These are phyloP conservation scores for Phaseolus coccineus DNA, from an alignment of 331 rosid species.

Conservation along the genomic window DNA sequence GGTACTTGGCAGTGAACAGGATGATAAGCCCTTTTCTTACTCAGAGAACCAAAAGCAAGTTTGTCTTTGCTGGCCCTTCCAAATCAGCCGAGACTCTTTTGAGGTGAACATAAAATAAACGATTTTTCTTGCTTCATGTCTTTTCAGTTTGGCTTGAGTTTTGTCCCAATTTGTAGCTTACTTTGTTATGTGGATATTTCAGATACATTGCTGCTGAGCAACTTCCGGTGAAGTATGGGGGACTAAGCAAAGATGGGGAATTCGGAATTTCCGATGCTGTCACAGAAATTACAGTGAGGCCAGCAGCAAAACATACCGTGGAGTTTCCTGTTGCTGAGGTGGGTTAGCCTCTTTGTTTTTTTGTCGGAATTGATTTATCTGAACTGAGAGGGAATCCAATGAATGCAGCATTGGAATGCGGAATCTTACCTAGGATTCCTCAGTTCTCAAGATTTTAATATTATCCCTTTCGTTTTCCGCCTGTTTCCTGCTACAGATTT, in stretches of 20 bases:
- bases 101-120: constrained; percentile 49
- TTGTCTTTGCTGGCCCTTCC: constrained; percentile 84
- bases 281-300: constrained; percentile 67
- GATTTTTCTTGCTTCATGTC: not conserved
- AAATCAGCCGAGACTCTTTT: constrained; percentile 76
- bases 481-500: constrained; percentile 20
- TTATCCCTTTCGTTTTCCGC: constrained; percentile 11
- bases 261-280: constrained; percentile 66
- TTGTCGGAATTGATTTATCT: constrained; percentile 11
- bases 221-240: constrained; percentile 83
- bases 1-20: constrained; percentile 82
- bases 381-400: constrained; percentile 40
- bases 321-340: constrained; percentile 81
- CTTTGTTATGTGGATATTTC: constrained; percentile 14
- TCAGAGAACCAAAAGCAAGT: constrained; percentile 83
- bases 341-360: constrained; percentile 14
- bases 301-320: constrained; percentile 69
- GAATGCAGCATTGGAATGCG: constrained; percentile 36
- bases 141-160: not conserved
- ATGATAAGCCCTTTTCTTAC: constrained; percentile 88
- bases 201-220: constrained; percentile 81
- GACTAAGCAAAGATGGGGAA: constrained; percentile 79
- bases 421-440: constrained; percentile 55
- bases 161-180: not conserved
- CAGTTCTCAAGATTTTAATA: not conserved